Evolutionary conservation across 345 rosid species (phyloP).

Genomic region (Populus deltoides): DNA sequence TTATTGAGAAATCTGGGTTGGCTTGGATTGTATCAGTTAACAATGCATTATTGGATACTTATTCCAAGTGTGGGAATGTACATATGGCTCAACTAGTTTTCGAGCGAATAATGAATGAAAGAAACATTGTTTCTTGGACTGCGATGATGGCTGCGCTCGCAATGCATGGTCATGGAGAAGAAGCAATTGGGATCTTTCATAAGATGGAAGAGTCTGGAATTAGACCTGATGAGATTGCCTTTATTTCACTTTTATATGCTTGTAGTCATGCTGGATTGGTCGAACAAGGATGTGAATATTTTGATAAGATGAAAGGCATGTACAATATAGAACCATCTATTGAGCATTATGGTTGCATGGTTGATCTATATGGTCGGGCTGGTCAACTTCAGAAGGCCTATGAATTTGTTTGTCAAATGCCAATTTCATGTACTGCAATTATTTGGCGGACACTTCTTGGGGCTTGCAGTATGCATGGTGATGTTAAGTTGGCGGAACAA

Average conservation of each 20-base stretch:
- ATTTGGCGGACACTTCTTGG: slow-evolving; percentile 97
- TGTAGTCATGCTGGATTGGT: slow-evolving; percentile 92
- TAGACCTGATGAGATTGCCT: slow-evolving; percentile 60
- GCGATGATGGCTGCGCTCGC: slow-evolving; percentile 80
- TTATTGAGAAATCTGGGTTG: slow-evolving; percentile 66
- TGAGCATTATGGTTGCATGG: slow-evolving; percentile 51
- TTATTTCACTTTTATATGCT: slow-evolving; percentile 79
- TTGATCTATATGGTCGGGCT: slow-evolving; percentile 93
- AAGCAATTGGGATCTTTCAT: slow-evolving; percentile 58
- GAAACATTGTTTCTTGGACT: slow-evolving; percentile 86
- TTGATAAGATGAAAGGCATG: slow-evolving; percentile 53
- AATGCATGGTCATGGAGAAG: slow-evolving; percentile 73
- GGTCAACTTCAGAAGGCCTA: slow-evolving; percentile 77
- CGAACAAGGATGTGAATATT: slow-evolving; percentile 69
- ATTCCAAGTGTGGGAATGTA: slow-evolving; percentile 76
- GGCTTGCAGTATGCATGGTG: slow-evolving; percentile 80
- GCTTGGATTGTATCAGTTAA: slow-evolving; percentile 71
- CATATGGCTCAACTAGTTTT: slow-evolving; percentile 63
- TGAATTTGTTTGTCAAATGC: slow-evolving; percentile 62
- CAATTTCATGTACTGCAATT: slow-evolving; percentile 63
- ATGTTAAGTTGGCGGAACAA: slow-evolving; percentile 74
- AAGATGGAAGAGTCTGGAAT: slow-evolving; percentile 63
- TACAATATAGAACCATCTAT: slow-evolving; percentile 60
- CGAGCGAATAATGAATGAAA: slow-evolving; percentile 51
- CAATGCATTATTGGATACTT: slow-evolving; percentile 77